Base-by-base conservation (phyloP, 2,329 filamentous ascomycete species). In the Botryotinia calthae region DNA sequence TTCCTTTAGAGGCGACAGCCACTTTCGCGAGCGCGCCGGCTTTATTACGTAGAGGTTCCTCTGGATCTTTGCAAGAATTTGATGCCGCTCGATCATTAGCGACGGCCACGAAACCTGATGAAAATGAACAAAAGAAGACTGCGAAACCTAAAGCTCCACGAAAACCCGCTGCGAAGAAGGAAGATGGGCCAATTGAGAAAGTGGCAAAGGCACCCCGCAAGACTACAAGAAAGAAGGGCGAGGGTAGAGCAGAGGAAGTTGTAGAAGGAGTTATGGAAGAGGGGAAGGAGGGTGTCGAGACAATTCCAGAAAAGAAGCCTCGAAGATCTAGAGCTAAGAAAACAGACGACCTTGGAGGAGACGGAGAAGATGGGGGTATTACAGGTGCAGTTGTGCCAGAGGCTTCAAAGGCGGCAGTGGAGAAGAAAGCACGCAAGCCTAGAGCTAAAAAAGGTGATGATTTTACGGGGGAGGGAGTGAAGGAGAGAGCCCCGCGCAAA, bases 21-120 rank as follows among this genome's bases (percentile, higher is more conserved):
- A 80, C 81, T 0, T 87, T 86, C 70, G 83, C 83, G 3, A 85
- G 81, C 73, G 84, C 85, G 40, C 80, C 83, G 18, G 81, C 78
- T 34, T 75, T 79, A 14, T 61, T 75, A 37, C 28, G 14, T 67
- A 75, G 58, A 61, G 28, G 12, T 64, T 71, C n/a, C 22, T 61
- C 64, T 40, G 34, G 69, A 46, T 65, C 65, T 66, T 22, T 72
- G 22, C 69, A 72, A 46, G 67, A 34, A 37, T 31, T 72, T 25
- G 71, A 75, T 61, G 44, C 34, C 5, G 67, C 70, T 65, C 54
- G n/a, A 40, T 59, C 72, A 54, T 70, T 72, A 22, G 22, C 12
- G 31, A 46, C 51, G 18, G 64, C 56, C 25, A 28, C 31, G 16
- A 48, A 31, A n/a, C 12, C 54, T 7, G 59, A 81, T 82, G 76